Evolutionary conservation across 2,329 filamentous ascomycete genomes (phyloP).

Genomic region (Cladosporium phlei): DNA sequence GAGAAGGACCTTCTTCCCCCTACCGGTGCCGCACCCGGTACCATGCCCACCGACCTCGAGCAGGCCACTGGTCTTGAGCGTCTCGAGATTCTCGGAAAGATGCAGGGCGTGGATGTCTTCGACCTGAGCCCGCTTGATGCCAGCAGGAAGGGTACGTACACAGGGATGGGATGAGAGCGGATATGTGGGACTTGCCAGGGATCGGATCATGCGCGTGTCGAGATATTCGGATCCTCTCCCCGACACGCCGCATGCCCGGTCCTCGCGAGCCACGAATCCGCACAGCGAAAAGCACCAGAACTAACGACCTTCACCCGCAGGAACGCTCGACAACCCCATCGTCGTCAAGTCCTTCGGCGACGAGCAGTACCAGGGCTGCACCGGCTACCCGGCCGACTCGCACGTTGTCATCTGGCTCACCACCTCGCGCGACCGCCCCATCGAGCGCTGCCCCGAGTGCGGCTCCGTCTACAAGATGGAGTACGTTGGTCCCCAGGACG

Average conservation of each 20-base stretch:
- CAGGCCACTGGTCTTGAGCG: conserved; percentile 97
- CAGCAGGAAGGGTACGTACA: conserved; percentile 68
- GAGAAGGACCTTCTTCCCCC: conserved; percentile 80
- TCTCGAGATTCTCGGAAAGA: conserved; percentile 98
- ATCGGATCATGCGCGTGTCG: not conserved
- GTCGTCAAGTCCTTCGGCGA: conserved; percentile 85
- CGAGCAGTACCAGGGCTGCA: conserved; percentile 96
- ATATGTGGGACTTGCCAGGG: not conserved
- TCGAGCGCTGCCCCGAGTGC: conserved; percentile 95
- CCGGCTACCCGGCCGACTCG: conserved; percentile 85
- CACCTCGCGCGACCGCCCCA: conserved; percentile 78
- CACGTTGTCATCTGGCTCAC: conserved; percentile 88
- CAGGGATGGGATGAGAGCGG: not conserved
- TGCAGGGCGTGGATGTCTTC: conserved; percentile 96
- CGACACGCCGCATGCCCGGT: no score
- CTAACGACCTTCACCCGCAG: conserved; percentile 40
- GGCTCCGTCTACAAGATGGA: conserved; percentile 97
- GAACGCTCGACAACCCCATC: conserved; percentile 86
- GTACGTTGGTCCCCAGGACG: conserved; percentile 79
- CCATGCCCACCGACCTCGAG: conserved; percentile 88
- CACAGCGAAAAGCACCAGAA: no score
- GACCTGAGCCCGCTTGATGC: conserved; percentile 96
- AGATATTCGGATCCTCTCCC: no score
- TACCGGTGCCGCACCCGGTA: conserved; percentile 75
- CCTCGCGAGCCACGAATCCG: no score